phyloP scores from a whole-genome alignment of 2,329 filamentous ascomycete species.

The Claviceps pazoutovae region DNA sequence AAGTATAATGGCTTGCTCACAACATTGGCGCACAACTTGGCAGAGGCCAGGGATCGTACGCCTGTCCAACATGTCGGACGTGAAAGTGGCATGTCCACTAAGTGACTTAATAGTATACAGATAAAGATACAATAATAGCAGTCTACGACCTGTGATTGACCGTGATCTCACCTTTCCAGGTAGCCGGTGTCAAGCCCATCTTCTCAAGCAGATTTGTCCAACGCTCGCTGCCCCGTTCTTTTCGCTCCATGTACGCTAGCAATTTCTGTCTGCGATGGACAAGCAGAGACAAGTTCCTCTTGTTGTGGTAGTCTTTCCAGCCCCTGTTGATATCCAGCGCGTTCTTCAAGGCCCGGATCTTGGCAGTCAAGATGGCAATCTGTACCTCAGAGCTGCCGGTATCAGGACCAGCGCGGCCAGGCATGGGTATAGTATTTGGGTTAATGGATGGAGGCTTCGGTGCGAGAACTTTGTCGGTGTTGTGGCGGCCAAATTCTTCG shows the following conservation, averaged over 20 bases:
- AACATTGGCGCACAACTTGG: slow-evolving; percentile 18
- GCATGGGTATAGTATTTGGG: slow-evolving; percentile 26
- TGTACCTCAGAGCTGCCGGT: slow-evolving; percentile 97
- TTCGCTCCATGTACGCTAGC: slow-evolving; percentile 70
- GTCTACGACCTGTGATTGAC: slow-evolving; percentile 26
- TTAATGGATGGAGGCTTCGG: slow-evolving; percentile 41
- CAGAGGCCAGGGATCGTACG: slow-evolving; percentile 9
- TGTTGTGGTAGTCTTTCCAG: slow-evolving; percentile 85
- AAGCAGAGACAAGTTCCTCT: slow-evolving; percentile 72
- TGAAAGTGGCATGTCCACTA: slow-evolving; percentile 4
- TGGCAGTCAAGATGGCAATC: slow-evolving; percentile 84
- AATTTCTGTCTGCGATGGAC: slow-evolving; percentile 84
- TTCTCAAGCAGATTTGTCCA: slow-evolving; percentile 79
- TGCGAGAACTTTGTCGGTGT: slow-evolving; percentile 59
- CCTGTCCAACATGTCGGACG: slow-evolving; percentile 1
- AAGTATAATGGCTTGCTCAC: slow-evolving; percentile 11
- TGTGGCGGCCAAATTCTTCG: slow-evolving; percentile 78
- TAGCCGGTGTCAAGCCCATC: slow-evolving; percentile 73
- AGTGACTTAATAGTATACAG: slow-evolving; percentile 32
- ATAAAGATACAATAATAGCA: slow-evolving; percentile 19
- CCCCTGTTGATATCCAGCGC: slow-evolving; percentile 53
- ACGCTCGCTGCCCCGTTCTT: slow-evolving; percentile 80
- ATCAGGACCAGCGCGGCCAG: slow-evolving; percentile 64
- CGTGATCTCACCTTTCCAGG: slow-evolving; percentile 77
- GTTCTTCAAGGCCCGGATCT: slow-evolving; percentile 71